These are phyloP conservation scores for Cercospora canescens DNA, from an alignment of 2,329 filamentous ascomycete genomes.

Conservation along the genomic window DNA sequence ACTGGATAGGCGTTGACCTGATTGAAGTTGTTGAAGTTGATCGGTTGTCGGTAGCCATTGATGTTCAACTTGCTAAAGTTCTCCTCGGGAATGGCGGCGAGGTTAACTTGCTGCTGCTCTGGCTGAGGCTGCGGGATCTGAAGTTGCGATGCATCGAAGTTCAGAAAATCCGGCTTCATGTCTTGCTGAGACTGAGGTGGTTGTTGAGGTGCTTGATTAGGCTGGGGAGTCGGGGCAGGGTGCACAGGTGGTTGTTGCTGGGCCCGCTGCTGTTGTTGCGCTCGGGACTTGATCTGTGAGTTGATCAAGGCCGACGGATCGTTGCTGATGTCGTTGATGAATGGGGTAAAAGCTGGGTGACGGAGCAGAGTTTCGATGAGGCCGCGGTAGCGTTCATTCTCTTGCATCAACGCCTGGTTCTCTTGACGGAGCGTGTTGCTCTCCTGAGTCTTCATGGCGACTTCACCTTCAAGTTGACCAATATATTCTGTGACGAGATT, in stretches of 20 bases:
- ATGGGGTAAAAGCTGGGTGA: conserved; percentile 50
- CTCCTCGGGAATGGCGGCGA: conserved; percentile 82
- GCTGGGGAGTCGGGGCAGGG: conserved; percentile 18
- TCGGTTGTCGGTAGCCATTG: conserved; percentile 51
- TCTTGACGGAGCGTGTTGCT: conserved; percentile 76
- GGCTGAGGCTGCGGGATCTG: conserved; percentile 33
- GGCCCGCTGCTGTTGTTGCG: conserved; percentile 28
- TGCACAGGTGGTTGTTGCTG: conserved; percentile 19
- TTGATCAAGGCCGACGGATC: conserved; percentile 39
- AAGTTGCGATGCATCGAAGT: conserved; percentile 41
- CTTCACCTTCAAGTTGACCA: conserved; percentile 84
- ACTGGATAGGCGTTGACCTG: conserved; percentile 37
- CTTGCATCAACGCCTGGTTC: conserved; percentile 70
- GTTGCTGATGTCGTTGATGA: conserved; percentile 45
- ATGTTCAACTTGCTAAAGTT: conserved; percentile 73
- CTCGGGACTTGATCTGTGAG: conserved; percentile 33
- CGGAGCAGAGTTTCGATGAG: conserved; percentile 73
- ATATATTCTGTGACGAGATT: conserved; percentile 82
- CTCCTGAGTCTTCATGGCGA: conserved; percentile 63
- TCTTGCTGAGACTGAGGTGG: conserved; percentile 31
- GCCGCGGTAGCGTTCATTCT: conserved; percentile 50
- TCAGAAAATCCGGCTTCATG: conserved; percentile 36
- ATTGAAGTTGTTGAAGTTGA: conserved; percentile 39
- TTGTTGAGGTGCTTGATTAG: conserved; percentile 32
- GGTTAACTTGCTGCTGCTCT: conserved; percentile 58